Evolutionary conservation across 1,139 yeast genomes (phyloP), one percentile per base, ranked within the genome.

Genomic region (Nakaseomyces bracarensis): DNA sequence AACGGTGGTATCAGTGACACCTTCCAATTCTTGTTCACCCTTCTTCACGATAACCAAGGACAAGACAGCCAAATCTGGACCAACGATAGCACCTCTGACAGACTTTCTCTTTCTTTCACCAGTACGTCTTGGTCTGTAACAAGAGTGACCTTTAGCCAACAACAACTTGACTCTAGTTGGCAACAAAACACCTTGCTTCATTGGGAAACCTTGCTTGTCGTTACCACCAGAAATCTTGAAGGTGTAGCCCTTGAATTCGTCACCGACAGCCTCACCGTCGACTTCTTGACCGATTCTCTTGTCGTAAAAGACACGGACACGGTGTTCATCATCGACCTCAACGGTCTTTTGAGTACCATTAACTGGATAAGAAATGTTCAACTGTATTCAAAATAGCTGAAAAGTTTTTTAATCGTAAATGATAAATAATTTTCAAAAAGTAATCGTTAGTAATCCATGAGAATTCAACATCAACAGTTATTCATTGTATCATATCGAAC

Each of bases 91-190:
- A 70, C 98, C 98, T 79, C 98, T 89, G 65, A 91, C 97, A 57
- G 96, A 86, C 84, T 91, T 91, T 81, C 98, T 89, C 95, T 91
- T 91, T 79, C 98, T 86, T 81, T 91, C 98, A 82, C 98, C 98
- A 58, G 74, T 69, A 77, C 98, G 86, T 81, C 98, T 93, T 74
- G 96, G 95, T 80, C 98, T 91, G 94, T 91, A 91, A 82, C 97
- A 89, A 66, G 96, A 85, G 79, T 77, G 84, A 67, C 94, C 96
- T 75, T 85, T 81, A 63, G 95, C 71, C 70, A 91, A 79, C 70
- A 91, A 80, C 66, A 91, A 81, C 72, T 85, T 87, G 65, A 91
- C 97, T 83, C 98, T 93, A 80, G 94, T 86, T 74, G 98, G 97
- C 79, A 86, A 94, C 81, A 91, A 78, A 58, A 91, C 98, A 82